These are phyloP conservation scores for Yarrowia bubula DNA, from an alignment of 805 yeast genomes.

Conservation along the genomic window DNA sequence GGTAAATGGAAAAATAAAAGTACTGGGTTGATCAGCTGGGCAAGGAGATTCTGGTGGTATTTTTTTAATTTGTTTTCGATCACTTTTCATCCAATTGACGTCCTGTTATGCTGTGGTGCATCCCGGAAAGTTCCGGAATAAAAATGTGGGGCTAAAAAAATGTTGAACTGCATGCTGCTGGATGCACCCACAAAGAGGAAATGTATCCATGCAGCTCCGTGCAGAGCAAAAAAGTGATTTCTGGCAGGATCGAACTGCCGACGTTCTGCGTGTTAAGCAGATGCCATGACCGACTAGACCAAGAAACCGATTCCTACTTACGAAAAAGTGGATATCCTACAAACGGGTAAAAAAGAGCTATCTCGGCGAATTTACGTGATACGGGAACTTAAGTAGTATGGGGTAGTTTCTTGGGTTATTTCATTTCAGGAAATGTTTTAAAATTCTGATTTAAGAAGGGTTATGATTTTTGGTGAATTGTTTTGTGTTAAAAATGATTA, in stretches of 20 bases:
- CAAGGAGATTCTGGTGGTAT: too few relatives aligned
- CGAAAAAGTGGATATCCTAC: not conserved
- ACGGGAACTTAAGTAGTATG: not conserved
- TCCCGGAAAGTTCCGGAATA: conserved; percentile 45
- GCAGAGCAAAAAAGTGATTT: conserved; percentile 8
- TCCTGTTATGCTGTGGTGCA: too few relatives aligned
- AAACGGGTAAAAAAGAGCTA: not conserved
- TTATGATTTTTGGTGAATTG: too few relatives aligned
- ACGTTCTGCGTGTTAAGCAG: conserved; percentile 99
- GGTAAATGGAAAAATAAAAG: too few relatives aligned
- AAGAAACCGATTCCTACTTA: conserved; percentile 34
- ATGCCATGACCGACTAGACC: conserved; percentile 99
- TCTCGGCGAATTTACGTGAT: not conserved
- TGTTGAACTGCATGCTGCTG: not conserved
- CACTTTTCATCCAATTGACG: too few relatives aligned
- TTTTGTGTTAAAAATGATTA: too few relatives aligned
- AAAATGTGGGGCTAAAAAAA: not conserved
- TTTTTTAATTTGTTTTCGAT: too few relatives aligned
- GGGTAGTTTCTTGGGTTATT: too few relatives aligned
- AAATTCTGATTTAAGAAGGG: too few relatives aligned
- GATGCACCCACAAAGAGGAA: not conserved
- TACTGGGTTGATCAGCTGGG: too few relatives aligned
- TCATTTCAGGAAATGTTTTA: too few relatives aligned
- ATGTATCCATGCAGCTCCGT: not conserved
- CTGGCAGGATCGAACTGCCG: conserved; percentile 99